These are phyloP conservation scores for Naegleria fowleri DNA, from an alignment of 208 protist species.

Conservation along the genomic window DNA sequence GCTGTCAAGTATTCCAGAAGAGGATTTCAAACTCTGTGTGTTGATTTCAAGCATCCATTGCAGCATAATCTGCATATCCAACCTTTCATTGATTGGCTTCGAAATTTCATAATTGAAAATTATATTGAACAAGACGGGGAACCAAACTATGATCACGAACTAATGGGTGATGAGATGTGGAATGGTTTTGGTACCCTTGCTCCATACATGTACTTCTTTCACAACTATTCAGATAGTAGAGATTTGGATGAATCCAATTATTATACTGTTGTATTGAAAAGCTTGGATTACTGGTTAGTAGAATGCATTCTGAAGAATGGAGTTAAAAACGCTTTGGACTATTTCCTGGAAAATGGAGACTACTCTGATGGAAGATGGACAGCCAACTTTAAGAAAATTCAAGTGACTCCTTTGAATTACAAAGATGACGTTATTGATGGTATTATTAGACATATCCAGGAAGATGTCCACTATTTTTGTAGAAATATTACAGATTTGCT, in stretches of 20 bases:
- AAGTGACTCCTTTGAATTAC: neutral
- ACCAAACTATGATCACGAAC: neutral
- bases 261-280: neutral
- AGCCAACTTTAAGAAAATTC: neutral
- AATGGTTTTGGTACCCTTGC: neutral
- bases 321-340: neutral
- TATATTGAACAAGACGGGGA: neutral
- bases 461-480: neutral
- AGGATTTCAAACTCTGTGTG: neutral
- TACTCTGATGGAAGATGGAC: neutral
- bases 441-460: neutral
- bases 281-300: neutral
- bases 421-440: neutral
- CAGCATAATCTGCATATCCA: neutral
- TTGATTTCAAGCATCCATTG: neutral
- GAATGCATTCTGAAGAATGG: neutral
- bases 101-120: neutral
- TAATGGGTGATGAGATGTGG: neutral
- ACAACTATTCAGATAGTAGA: neutral
- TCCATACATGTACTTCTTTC: neutral
- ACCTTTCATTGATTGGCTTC: neutral
- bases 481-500: neutral
- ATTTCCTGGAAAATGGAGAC: neutral
- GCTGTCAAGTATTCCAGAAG: neutral
- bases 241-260: neutral